Evolutionary conservation across 805 yeast species (phyloP).

Genomic region (Henningerozyma blattae): DNA sequence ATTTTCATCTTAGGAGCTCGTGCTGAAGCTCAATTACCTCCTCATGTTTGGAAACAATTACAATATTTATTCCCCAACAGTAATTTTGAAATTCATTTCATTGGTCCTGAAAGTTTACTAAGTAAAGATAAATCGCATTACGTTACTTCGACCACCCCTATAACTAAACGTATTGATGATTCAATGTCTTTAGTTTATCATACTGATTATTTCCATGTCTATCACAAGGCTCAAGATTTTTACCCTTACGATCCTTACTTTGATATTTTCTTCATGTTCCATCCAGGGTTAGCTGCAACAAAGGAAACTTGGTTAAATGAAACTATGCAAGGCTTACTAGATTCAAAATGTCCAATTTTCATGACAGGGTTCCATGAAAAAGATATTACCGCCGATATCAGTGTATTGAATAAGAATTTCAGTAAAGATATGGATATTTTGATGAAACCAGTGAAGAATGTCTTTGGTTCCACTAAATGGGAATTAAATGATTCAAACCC

Average conservation of each 20-base stretch:
- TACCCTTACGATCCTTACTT: slow-evolving; percentile 97
- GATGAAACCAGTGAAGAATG: slow-evolving; percentile 60
- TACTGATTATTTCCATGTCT: slow-evolving; percentile 82
- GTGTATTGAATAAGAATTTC: slow-evolving; percentile 55
- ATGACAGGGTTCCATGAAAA: slow-evolving; percentile 79
- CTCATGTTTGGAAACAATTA: slow-evolving; percentile 91
- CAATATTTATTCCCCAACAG: slow-evolving; percentile 75
- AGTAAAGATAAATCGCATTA: slow-evolving; percentile 60
- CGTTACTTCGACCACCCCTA: slow-evolving; percentile 47
- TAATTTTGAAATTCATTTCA: slow-evolving; percentile 75
- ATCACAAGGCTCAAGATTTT: slow-evolving; percentile 86
- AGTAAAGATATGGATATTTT: slow-evolving; percentile 70
- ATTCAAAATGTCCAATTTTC: slow-evolving; percentile 85
- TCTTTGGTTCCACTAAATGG: slow-evolving; percentile 83
- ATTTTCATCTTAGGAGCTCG: slow-evolving; percentile 84
- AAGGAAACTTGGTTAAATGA: slow-evolving; percentile 83
- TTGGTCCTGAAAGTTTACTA: slow-evolving; percentile 85
- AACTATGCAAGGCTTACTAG: slow-evolving; percentile 75
- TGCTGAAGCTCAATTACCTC: slow-evolving; percentile 87
- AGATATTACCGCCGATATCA: slow-evolving; percentile 59
- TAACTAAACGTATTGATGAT: slow-evolving; percentile 61
- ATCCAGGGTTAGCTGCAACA: slow-evolving; percentile 81
- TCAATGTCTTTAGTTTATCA: slow-evolving; percentile 67
- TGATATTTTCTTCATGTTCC: slow-evolving; percentile 88
- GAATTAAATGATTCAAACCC: slow-evolving; percentile 89